Evolutionary conservation across 768 basidiomycete genomes (phyloP).

Genomic region (Pisolithus orientalis): DNA sequence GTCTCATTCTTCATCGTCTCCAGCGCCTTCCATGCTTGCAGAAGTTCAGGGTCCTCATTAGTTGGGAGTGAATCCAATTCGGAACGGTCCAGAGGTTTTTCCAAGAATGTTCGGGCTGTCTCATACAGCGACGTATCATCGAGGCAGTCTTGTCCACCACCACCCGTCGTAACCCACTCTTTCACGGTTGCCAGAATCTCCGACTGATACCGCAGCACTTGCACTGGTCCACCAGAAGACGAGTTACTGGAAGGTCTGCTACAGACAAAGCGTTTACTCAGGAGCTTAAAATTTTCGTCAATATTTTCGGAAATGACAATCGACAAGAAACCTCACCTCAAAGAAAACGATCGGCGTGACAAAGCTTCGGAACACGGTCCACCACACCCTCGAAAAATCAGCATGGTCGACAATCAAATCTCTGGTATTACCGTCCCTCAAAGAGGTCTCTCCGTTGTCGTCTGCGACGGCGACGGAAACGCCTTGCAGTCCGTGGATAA

Average conservation of each 20-base stretch:
- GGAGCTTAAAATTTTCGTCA: conserved; percentile 39
- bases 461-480: conserved; percentile 79
- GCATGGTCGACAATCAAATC: conserved; percentile 64
- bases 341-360: conserved; percentile 78
- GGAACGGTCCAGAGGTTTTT: conserved; percentile 46
- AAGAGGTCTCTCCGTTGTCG: conserved; percentile 80
- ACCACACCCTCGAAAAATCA: conserved; percentile 77
- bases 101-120: conserved; percentile 56
- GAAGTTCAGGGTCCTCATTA: conserved; percentile 38
- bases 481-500: conserved; percentile 71
- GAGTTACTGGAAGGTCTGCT: conserved; percentile 38
- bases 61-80: conserved; percentile 32
- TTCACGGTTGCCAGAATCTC: conserved; percentile 60
- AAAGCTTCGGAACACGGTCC: conserved; percentile 78
- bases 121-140: conserved; percentile 62
- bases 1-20: conserved; percentile 38
- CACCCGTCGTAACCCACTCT: conserved; percentile 69
- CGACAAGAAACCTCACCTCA: conserved; percentile 49
- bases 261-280: conserved; percentile 67
- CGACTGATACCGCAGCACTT: conserved; percentile 45
- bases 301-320: neutral
- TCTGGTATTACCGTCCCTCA: conserved; percentile 67
- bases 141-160: conserved; percentile 73
- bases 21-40: conserved; percentile 41
- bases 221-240: conserved; percentile 37